Evolutionary conservation across 495 filamentous ascomycete genomes (phyloP), one percentile per base, ranked within the genome.

Genomic region (Talaromyces liani): DNA sequence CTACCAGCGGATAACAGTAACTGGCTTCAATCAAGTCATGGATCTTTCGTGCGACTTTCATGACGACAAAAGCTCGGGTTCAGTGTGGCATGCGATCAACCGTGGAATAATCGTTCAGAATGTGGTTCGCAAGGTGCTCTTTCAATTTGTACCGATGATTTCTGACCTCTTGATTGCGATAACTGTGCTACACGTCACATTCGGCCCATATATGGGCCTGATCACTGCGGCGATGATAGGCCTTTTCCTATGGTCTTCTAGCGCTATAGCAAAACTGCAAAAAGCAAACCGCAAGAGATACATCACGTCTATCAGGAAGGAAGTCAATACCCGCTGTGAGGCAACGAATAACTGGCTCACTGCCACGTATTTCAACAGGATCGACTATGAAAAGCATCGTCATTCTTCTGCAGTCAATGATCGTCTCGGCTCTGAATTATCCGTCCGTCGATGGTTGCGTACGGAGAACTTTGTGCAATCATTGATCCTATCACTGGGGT

Each of bases 41-140:
- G 82, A 80, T 59, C 80, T 94, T 25, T 91, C 88, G 0, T 87
- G 86, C 64, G 90, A 93, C 67, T 93, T 92, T 64, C 90, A 94
- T 69, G 87, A 87, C 64, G 81, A 82, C 59, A 92, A 91, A 75
- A 84, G 83, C 61, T 87, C 85, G 4, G 89, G 85, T 6, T 88
- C 92, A 67, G 78, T 93, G 36, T 84, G 84, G 65, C 80, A 85
- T 66, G 84, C 89, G 3, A 83, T 93, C 31, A 77, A 79, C 31
- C 86, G 88, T 65, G 91, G 88, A 6, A 72, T 79, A 29, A 83
- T 84, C 41, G 77, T 93, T 14, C 83, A 82, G 45, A 79, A 81
- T 64, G 77, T 92, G 58, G 74, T 90, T 25, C 85, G 91, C 56
- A 83, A 83, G 10, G 72, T 91, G 53, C 80, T 86, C 56, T 91